Base-by-base conservation (phyloP, 2,329 filamentous ascomycete species). In the Calonectria naviculata region DNA sequence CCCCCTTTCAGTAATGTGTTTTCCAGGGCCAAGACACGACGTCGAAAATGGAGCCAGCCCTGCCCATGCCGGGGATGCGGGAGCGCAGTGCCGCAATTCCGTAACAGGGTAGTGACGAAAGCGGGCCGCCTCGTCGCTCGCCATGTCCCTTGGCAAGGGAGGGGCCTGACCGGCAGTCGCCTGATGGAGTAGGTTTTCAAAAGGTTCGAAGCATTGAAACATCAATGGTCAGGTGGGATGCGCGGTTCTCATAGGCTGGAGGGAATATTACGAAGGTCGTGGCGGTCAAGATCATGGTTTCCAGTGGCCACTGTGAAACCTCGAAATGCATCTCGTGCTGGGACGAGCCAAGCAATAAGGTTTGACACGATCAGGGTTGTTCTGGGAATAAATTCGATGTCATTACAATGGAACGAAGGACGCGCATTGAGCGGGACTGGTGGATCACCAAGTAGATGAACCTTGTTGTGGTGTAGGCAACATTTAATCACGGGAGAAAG, bases 11-110 rank as follows among this genome's bases (percentile, higher is more conserved):
- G 21, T n/a, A 19, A 36, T 47, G 38, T 26, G 47, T 54, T 31
- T 46, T 61, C 42, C 52, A 31, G 49, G 52, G 61, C 70, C 72
- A 72, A 72, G 67, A 72, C 47, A 65, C 38, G 70, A 68, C 36
- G 72, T 73, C 64, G 67, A 73, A 63, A 72, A 72, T 70, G 72
- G 72, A 68, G 68, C 61, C 64, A 66, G 26, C 26, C 52, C 70
- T 65, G 52, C 34, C 34, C 24, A 24, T 31, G 21, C 9, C 52
- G 52, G 52, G 52, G 31, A 58, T 38, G 21, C 31, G 52, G 31
- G 52, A 58, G 24, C 21, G 31, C 31, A 58, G 34, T 58, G 52
- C 52, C 52, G 52, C 21, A 56, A 60, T 65, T 68, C 66, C 58
- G 54, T 28, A 24, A 71, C 56, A 41, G 42, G 42, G 54, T 52